Base-by-base conservation (phyloP, 2,329 filamentous ascomycete genomes). In the Mollisiaceae sp. region DNA sequence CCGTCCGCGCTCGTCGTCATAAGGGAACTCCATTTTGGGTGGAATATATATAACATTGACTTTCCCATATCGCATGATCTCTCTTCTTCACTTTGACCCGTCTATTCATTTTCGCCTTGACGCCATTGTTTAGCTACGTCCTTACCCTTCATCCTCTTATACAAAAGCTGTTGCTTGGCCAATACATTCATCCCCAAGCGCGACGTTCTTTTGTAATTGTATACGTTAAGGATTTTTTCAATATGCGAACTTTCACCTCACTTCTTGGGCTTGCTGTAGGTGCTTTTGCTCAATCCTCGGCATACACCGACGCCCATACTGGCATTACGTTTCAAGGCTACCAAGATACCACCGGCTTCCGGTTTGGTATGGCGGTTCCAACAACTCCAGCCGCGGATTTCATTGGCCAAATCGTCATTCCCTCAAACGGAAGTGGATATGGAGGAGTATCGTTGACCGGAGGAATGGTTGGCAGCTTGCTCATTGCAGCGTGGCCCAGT, bases 401-500 rank as follows among this genome's bases (percentile, higher is more conserved):
- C 68, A 85, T 87, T 67, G 82, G 81, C 8, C 84, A 86, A 72
- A 78, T 88, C 61, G 80, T 66, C 22, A 59, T 61, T 6, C 63
- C 63, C 45, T 57, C 60, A n/a, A 65, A 54, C n/a, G 4, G 75
- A 73, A 45, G 60, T 12, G 82, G 83, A 67, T 87, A 82, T 79
- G 81, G 79, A 61, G 83, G 81, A 66, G 77, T 85, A 22, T 81
- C 79, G 32, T 75, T 85, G 36, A 78, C 79, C 18, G 80, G 81
- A 4, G 73, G 74, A 38, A 86, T 86, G 83, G 70, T 79, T 55
- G 64, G 68, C 38, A 78, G 81, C 47, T 78, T 86, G 9, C 77
- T 86, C 47, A 74, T 85, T 18, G 77, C 82, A 1, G 81, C 82
- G 20, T 86, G 83, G 82, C 80, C 82, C 8, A 80, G 83, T 62